phyloP scores from a whole-genome alignment of 179 eudicot genomes.

The Camellia oleifera region DNA sequence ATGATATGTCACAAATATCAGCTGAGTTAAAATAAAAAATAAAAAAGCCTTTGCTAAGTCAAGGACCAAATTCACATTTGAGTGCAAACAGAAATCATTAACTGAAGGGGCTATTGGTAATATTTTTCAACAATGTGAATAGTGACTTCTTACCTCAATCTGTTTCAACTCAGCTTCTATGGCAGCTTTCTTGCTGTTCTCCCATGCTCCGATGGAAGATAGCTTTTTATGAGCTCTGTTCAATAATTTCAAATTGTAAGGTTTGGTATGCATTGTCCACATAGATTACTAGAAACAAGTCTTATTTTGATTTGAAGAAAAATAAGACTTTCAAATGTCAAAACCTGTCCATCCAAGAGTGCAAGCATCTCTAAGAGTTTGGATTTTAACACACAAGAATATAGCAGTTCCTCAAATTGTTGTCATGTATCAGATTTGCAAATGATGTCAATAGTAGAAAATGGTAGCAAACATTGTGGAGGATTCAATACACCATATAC shows the following conservation, averaged over 20 bases:
- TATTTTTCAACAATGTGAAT: neutral
- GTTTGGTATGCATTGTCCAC: neutral
- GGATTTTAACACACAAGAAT: neutral
- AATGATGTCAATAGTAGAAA: neutral
- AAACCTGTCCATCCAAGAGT: neutral
- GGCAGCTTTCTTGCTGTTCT: conserved; percentile 77
- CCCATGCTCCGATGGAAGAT: conserved; percentile 78
- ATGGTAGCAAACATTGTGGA: neutral
- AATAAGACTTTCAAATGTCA: neutral
- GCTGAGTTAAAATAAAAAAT: neutral
- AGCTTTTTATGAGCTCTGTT: conserved; percentile 80
- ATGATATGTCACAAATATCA: neutral
- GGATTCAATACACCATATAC: neutral
- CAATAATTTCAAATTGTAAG: conserved; percentile 17
- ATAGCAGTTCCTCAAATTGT: neutral
- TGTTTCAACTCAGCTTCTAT: conserved; percentile 71
- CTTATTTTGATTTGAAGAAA: neutral
- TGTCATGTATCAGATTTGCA: neutral
- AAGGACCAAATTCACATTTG: neutral
- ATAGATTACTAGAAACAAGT: neutral
- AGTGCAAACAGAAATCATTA: neutral
- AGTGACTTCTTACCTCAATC: conserved; percentile 58
- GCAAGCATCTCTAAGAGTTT: neutral
- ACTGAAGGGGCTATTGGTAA: neutral
- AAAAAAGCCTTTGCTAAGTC: no score